Evolutionary conservation across 2,329 filamentous ascomycete genomes (phyloP).

Genomic region (Penicillium verrucosum): DNA sequence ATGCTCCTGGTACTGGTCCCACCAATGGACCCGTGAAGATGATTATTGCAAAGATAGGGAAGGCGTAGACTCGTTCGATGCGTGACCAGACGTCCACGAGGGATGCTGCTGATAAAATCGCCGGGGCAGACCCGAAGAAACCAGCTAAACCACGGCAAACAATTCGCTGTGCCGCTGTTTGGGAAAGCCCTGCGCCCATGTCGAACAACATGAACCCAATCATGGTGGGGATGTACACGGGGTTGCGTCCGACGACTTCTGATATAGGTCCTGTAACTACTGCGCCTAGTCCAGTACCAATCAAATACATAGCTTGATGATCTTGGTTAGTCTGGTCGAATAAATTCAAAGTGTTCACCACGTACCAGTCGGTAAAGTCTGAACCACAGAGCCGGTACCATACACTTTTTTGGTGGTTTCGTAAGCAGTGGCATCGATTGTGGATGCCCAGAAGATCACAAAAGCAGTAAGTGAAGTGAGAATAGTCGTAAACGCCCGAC

Average conservation of each 20-base stretch:
- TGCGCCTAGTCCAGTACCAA: slow-evolving; percentile 48
- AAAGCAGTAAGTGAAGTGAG: slow-evolving; percentile 37
- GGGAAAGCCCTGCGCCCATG: slow-evolving; percentile 48
- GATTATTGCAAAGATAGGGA: slow-evolving; percentile 50
- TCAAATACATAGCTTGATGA: slow-evolving; percentile 38
- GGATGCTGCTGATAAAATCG: slow-evolving; percentile 44
- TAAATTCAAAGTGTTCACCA: slow-evolving; percentile 35
- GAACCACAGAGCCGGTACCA: slow-evolving; percentile 14
- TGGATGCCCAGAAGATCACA: slow-evolving; percentile 49
- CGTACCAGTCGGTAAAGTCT: slow-evolving; percentile 46
- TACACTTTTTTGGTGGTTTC: slow-evolving; percentile 32
- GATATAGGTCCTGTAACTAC: slow-evolving; percentile 49
- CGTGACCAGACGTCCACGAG: slow-evolving; percentile 48
- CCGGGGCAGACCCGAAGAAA: slow-evolving; percentile 45
- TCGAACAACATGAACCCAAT: slow-evolving; percentile 49
- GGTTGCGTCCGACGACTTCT: slow-evolving; percentile 48
- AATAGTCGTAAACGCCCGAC: slow-evolving; percentile 32
- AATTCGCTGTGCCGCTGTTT: slow-evolving; percentile 48
- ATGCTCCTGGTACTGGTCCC: slow-evolving; percentile 47
- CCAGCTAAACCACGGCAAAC: slow-evolving; percentile 51
- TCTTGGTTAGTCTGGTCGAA: background rate
- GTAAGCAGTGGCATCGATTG: slow-evolving; percentile 50
- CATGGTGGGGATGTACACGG: slow-evolving; percentile 49
- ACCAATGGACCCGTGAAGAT: slow-evolving; percentile 36
- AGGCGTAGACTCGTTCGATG: slow-evolving; percentile 48